Evolutionary conservation across 2,329 filamentous ascomycete genomes (phyloP).

Genomic region (Fusarium avenaceum): DNA sequence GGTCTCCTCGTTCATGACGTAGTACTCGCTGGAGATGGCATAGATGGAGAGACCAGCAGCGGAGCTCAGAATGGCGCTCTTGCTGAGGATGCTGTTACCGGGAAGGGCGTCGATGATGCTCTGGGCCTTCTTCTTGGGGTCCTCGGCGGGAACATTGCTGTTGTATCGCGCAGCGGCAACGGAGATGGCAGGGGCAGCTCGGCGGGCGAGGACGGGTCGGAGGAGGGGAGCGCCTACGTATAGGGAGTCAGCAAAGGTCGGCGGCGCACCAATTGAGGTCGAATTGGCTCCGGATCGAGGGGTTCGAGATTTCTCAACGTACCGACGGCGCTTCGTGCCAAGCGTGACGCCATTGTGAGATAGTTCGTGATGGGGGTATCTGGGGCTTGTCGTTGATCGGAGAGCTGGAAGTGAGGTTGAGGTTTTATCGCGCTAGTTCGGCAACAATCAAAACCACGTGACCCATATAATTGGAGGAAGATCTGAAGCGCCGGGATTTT

Average conservation of each 20-base stretch:
- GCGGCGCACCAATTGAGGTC: conserved; percentile 49
- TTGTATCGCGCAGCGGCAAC: conserved; percentile 76
- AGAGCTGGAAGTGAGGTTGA: conserved; percentile 63
- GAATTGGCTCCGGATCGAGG: conserved; percentile 30
- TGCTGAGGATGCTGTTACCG: conserved; percentile 91
- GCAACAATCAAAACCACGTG: conserved; percentile 58
- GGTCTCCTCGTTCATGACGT: conserved; percentile 99
- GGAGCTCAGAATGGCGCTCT: conserved; percentile 96
- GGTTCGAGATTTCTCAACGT: conserved; percentile 60
- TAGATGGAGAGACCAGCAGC: conserved; percentile 91
- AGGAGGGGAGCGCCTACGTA: conserved; percentile 86
- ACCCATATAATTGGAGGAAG: conserved; percentile 35
- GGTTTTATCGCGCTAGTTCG: conserved; percentile 64
- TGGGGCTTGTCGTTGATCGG: conserved; percentile 60
- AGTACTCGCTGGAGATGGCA: conserved; percentile 99
- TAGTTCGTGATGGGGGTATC: conserved; percentile 68
- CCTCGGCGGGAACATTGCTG: conserved; percentile 84
- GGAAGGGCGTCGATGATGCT: conserved; percentile 94
- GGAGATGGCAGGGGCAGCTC: conserved; percentile 80
- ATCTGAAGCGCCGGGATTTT: conserved; percentile 50
- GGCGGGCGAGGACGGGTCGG: conserved; percentile 83
- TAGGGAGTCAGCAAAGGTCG: conserved; percentile 46
- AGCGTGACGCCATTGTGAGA: conserved; percentile 95
- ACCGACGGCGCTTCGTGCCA: conserved; percentile 96
- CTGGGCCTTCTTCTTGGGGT: conserved; percentile 97